Evolutionary conservation across 1,284 basidiomycete genomes (phyloP).

Genomic region (Boletus calvinii): DNA sequence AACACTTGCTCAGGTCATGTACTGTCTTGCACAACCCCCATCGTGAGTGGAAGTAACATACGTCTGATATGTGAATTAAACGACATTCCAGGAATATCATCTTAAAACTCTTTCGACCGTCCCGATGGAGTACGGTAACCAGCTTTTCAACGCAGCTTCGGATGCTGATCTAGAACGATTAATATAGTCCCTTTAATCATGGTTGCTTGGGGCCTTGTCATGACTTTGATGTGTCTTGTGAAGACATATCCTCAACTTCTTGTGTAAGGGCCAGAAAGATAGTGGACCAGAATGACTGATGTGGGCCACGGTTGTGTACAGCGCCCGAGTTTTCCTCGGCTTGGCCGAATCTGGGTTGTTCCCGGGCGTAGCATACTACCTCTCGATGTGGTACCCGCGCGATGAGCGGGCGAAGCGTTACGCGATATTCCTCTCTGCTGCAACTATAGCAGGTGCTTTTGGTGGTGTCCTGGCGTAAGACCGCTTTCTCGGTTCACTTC

Average conservation of each 20-base stretch:
- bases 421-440: conserved; percentile 14
- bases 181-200: conserved; percentile 44
- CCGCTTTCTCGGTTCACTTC: background rate
- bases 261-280: conserved; percentile 16
- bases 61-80: background rate
- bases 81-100: conserved; percentile 38
- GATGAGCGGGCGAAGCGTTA: conserved; percentile 14
- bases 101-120: conserved; percentile 46
- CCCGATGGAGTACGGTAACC: conserved; percentile 41
- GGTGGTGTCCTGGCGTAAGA: conserved; percentile 22
- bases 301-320: conserved; percentile 11
- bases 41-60: conserved; percentile 36
- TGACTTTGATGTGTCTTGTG: conserved; percentile 38
- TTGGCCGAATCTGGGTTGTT: conserved; percentile 19
- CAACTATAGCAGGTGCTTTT: conserved; percentile 19
- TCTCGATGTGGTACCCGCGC: conserved; percentile 23
- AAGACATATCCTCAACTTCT: conserved; percentile 32
- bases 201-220: conserved; percentile 47
- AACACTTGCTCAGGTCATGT: conserved; percentile 37
- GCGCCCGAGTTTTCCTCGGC: conserved; percentile 41
- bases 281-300: conserved; percentile 3
- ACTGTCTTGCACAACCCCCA: conserved; percentile 45
- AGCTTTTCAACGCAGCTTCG: background rate
- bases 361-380: conserved; percentile 20
- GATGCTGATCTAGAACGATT: background rate